phyloP scores from a whole-genome alignment of 106 monocot genomes.

The Hemerocallis citrina region DNA sequence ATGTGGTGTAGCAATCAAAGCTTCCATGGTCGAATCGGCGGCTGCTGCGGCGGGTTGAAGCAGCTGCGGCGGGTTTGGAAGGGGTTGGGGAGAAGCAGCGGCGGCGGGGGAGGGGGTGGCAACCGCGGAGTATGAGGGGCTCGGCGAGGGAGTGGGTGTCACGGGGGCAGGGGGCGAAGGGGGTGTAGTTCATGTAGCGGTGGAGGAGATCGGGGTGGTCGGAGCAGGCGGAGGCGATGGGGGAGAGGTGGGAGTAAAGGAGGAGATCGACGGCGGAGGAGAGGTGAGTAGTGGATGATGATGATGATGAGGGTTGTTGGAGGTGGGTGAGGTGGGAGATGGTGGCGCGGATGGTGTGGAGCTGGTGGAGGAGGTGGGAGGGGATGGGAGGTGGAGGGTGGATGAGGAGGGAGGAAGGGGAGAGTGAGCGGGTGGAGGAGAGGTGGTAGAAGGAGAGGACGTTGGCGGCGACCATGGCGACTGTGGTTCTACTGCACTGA shows the following conservation, averaged over 20 bases:
- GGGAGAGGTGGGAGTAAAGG: conserved; percentile 55
- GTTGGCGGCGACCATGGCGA: conserved; percentile 68
- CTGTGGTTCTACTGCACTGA: too few species aligned
- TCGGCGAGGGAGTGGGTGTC: conserved; percentile 52
- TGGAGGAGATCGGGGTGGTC: conserved; percentile 89
- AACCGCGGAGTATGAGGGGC: conserved; percentile 82
- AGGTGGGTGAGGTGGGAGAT: conserved; percentile 42
- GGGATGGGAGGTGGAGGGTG: conserved; percentile 10
- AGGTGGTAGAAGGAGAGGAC: conserved; percentile 84
- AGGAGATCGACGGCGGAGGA: conserved; percentile 49
- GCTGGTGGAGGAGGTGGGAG: conserved; percentile 38
- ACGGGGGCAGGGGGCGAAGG: conserved; percentile 74
- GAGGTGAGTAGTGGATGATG: conserved; percentile 3
- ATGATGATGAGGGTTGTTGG: conserved; percentile 12
- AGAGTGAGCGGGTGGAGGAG: conserved; percentile 30
- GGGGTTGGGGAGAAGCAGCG: conserved; percentile 73
- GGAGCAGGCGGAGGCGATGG: conserved; percentile 88
- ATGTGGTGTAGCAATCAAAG: too few species aligned
- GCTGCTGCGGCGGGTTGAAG: too few species aligned
- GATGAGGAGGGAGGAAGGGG: neutral
- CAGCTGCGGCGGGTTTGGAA: too few species aligned
- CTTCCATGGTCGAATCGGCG: too few species aligned
- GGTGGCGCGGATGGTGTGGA: conserved; percentile 47
- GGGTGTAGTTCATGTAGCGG: conserved; percentile 90
- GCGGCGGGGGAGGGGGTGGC: conserved; percentile 98